Base-by-base conservation (phyloP, 805 yeast species). In the Alloascoidea hylecoeti region DNA sequence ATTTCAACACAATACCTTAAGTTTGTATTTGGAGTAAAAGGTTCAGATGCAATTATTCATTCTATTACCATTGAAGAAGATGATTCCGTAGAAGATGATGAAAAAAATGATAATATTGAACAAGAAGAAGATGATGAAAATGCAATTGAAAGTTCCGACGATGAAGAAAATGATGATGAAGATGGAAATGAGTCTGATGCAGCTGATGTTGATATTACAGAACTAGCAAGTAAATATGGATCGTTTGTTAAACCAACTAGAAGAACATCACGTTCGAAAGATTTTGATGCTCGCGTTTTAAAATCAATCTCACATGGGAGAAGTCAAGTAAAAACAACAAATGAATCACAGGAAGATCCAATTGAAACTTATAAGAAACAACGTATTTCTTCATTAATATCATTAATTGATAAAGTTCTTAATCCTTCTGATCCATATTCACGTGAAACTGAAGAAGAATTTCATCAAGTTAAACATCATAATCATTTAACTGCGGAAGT, bases 211-310 rank as follows among this genome's bases (percentile, higher is more conserved):
- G 30, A 23, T 23, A 9, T 23, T 9, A n/a, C 30, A 23, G 30
- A 23, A n/a, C n/a, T 23, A n/a, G n/a, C 30, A n/a, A 23, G 30
- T n/a, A 9, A n/a, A 9, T 23, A 23, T 23, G 30, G 30, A 23
- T 9, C 30, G 13, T 23, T 23, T 23, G 30, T 23, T 23, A 23
- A 23, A n/a, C 9, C 30, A 9, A 23, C 30, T 9, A 23, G 30
- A 23, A 23, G 30, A n/a, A n/a, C 30, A 9, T 23, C 30, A 9
- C 30, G 30, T 9, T 23, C 30, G 30, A 23, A 23, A 23, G 30
- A 23, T 23, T 23, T 23, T n/a, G n/a, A 23, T 23, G 30, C 30
- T 23, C 30, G 30, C 30, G 30, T 23, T n/a, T n/a, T 23, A 9
- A n/a, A 9, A 9, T 23, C 30, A 23, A 23, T 23, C 13, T 23